Conservation (phyloP, 345 rosid genomes). For the Gossypium rotundifolium region DNA sequence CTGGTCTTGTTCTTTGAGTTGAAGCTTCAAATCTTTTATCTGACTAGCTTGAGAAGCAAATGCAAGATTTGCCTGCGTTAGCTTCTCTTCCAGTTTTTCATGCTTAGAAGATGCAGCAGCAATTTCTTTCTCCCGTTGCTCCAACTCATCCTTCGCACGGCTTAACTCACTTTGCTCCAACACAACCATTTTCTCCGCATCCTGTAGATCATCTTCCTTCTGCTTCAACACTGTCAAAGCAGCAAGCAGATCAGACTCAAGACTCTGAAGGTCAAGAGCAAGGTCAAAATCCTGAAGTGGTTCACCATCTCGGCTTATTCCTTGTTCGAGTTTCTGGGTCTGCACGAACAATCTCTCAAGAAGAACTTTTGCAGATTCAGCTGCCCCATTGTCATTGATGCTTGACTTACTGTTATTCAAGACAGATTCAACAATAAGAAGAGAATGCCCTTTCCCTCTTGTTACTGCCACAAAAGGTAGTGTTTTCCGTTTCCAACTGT, state of each 20-base stretch:
- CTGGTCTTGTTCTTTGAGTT: conserved; percentile 45
- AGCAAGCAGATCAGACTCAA: conserved; percentile 67
- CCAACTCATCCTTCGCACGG: conserved; percentile 49
- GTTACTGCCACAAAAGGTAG: conserved; percentile 14
- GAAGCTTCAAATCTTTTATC: conserved; percentile 57
- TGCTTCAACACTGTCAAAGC: conserved; percentile 55
- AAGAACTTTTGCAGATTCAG: conserved; percentile 46
- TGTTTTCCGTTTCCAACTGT: conserved; percentile 32
- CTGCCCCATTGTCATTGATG: conserved; percentile 41
- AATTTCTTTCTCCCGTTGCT: conserved; percentile 43
- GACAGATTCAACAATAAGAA: conserved; percentile 30
- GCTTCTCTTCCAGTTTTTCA: conserved; percentile 49
- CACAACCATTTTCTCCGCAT: conserved; percentile 45
- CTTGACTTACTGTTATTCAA: conserved; percentile 31
- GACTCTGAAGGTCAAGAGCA: conserved; percentile 35
- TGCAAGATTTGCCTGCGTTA: conserved; percentile 43
- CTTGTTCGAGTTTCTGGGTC: conserved; percentile 58
- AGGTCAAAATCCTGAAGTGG: conserved; percentile 21
- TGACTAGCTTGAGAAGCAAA: conserved; percentile 64
- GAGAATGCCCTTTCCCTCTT: conserved; percentile 18
- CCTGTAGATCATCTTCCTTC: conserved; percentile 64
- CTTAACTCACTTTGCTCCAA: conserved; percentile 48
- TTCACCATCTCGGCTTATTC: conserved; percentile 30
- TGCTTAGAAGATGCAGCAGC: conserved; percentile 43
- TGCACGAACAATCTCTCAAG: conserved; percentile 63